Base-by-base conservation (phyloP, 2,329 filamentous ascomycete species). In the Penicillium fuscoglaucum region DNA sequence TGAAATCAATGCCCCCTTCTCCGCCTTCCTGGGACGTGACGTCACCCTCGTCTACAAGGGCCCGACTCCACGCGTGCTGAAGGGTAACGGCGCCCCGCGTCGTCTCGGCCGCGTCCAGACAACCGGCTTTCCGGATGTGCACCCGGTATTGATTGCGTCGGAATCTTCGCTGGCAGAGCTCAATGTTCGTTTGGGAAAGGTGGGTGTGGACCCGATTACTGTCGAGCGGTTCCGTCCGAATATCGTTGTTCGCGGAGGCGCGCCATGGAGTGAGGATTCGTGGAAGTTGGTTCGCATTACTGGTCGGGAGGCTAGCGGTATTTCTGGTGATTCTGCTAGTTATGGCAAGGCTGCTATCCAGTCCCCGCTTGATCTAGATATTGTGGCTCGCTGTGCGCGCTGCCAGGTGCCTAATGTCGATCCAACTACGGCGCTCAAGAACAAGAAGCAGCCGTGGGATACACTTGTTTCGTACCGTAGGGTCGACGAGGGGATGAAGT, bases 381-480 rank as follows among this genome's bases (percentile, higher is more conserved):
- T 87, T 31, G 80, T 84, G 19, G 82, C 83, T 29, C 75, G 84
- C 3, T 87, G 85, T 66, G 80, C 84, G 35, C 73, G 85, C 21
- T 88, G 85, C 60, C 84, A 84, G 61, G 84, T 87, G 2, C 85
- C 85, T 7, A 88, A 87, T 70, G 85, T 87, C n/a, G 74, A 87
- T 64, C 84, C 85, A 0, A 80, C 83, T n/a, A 85, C 84, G 6
- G 85, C 82, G 9, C 78, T 80, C 58, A 84, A 85, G 71, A 78
- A 87, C 66, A 76, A 79, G 51, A 79, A 78, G 48, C 79, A 88
- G 76, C 85, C 85, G 7, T 88, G 85, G 85, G 80, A 86, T 65
- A 81, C 80, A 60, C 70, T 88, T 54, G 83, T 86, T 78, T 82
- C 82, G 66, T 87, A 85, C 70, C 74, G 85, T 9, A 72, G 84